Conservation (phyloP, 2,329 filamentous ascomycete genomes). For the Aspergillus udagawae region DNA sequence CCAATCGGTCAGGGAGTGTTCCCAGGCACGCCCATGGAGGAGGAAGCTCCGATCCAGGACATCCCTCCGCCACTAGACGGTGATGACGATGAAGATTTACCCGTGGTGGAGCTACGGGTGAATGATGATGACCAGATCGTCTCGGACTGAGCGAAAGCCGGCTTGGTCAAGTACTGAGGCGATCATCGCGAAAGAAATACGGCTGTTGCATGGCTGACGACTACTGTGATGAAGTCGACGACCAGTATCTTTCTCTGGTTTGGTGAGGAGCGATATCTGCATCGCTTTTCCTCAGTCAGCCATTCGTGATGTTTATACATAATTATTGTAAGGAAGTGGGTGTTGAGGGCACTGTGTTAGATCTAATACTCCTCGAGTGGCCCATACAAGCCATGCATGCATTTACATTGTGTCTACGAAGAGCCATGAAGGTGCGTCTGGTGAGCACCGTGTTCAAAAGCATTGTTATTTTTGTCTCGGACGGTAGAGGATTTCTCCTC, state of each 20-base stretch:
- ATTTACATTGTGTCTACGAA: background rate
- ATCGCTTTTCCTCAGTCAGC: background rate
- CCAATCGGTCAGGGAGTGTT: slow-evolving; percentile 17
- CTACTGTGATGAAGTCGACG: background rate
- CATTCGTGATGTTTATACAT: background rate
- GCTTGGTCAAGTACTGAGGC: slow-evolving; percentile 4
- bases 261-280: background rate
- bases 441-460: background rate
- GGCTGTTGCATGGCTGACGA: background rate
- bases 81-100: slow-evolving; percentile 36
- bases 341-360: background rate
- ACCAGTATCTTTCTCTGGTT: slow-evolving; percentile 1
- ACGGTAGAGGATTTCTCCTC: background rate
- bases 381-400: background rate
- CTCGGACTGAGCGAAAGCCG: slow-evolving; percentile 10
- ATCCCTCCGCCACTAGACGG: slow-evolving; percentile 27
- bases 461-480: background rate
- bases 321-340: background rate
- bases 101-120: slow-evolving; percentile 40
- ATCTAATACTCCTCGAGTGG: background rate
- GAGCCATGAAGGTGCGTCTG: background rate
- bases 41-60: slow-evolving; percentile 28
- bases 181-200: background rate
- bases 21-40: slow-evolving; percentile 23
- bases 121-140: slow-evolving; percentile 30